These are phyloP conservation scores for Metarhizium guizhouense DNA, from an alignment of 2,329 filamentous ascomycete species.

Conservation along the genomic window DNA sequence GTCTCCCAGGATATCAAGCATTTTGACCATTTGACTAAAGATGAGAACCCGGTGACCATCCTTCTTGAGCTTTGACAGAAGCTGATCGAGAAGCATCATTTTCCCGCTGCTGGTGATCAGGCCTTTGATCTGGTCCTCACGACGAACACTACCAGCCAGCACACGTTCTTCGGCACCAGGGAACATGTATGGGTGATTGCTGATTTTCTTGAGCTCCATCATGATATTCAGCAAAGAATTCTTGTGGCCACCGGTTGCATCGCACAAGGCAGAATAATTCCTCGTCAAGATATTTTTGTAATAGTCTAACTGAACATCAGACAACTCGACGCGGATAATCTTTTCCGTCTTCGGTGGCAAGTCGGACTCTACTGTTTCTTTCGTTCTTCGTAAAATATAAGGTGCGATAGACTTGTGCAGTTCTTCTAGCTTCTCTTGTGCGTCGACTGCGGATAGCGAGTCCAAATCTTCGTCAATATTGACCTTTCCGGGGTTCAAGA, in stretches of 20 bases:
- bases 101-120: conserved; percentile 97
- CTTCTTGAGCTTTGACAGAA: conserved; percentile 86
- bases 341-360: conserved; percentile 96
- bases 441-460: conserved; percentile 63
- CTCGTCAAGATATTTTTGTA: conserved; percentile 98
- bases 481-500: conserved; percentile 91
- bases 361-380: conserved; percentile 95
- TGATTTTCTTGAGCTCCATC: conserved; percentile 99
- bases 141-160: conserved; percentile 66
- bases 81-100: conserved; percentile 96
- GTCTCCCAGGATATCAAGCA: conserved; percentile 92
- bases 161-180: conserved; percentile 87
- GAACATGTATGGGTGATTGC: conserved; percentile 98
- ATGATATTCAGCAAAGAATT: conserved; percentile 96
- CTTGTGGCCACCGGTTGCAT: conserved; percentile 83
- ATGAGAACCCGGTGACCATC: conserved; percentile 95
- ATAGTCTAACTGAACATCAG: conserved; percentile 92
- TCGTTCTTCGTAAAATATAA: conserved; percentile 90
- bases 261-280: conserved; percentile 90
- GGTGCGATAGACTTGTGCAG: conserved; percentile 83
- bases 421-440: conserved; percentile 77
- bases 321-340: conserved; percentile 95
- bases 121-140: conserved; percentile 85
- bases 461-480: conserved; percentile 89
- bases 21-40: conserved; percentile 99